Conservation (phyloP, 148 eudicot genomes). For the Suaeda aralocaspica region DNA sequence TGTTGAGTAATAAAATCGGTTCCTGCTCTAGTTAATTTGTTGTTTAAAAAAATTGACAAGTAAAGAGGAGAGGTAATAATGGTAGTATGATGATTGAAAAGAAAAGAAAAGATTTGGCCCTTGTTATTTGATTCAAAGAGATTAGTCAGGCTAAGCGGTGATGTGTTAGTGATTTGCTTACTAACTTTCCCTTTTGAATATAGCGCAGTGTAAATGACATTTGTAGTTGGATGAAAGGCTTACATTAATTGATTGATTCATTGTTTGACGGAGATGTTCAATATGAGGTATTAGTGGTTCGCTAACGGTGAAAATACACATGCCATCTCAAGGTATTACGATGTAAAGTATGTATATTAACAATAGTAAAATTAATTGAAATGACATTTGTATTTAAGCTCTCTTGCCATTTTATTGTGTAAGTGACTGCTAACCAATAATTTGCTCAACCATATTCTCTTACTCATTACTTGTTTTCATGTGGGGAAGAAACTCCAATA, state of each 20-base stretch:
- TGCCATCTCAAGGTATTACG: background rate
- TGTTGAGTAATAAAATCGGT: background rate
- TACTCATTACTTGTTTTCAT: background rate
- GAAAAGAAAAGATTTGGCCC: background rate
- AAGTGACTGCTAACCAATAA: background rate
- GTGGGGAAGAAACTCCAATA: background rate
- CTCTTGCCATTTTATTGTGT: background rate
- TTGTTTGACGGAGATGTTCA: background rate
- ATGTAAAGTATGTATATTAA: background rate
- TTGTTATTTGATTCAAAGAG: background rate
- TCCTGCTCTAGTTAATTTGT: background rate
- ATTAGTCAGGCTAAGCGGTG: background rate
- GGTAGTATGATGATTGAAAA: no score
- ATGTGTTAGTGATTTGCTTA: no score
- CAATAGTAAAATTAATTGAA: background rate
- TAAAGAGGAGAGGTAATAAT: no score
- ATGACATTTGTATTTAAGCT: background rate
- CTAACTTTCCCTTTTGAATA: background rate
- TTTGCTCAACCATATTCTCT: background rate
- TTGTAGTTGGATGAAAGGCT: background rate
- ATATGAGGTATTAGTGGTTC: background rate
- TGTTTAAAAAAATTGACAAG: no score
- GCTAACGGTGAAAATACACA: background rate
- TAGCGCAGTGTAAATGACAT: background rate
- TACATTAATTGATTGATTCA: background rate